Conservation (phyloP, 257 asterid species). For the Cruciata laevipes region DNA sequence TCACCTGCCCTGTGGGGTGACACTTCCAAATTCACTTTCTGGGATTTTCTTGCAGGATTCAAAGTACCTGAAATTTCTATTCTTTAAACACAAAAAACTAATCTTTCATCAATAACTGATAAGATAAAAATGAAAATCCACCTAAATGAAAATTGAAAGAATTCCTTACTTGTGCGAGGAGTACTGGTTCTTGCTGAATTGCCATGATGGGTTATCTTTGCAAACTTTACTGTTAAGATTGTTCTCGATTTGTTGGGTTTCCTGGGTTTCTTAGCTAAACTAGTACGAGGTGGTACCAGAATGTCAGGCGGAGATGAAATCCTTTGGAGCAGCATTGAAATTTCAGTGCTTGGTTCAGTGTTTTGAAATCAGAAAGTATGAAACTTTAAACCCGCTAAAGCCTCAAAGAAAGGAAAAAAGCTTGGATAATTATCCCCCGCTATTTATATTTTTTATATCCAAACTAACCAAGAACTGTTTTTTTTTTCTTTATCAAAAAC, state of each 20-base stretch:
- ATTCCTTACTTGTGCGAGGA: conserved; percentile 18
- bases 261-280: conserved; percentile 16
- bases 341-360: not conserved
- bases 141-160: not conserved
- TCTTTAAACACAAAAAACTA: not conserved
- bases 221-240: conserved; percentile 19
- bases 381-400: not conserved
- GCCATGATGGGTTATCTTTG: conserved; percentile 18
- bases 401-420: too few species aligned
- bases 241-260: conserved; percentile 19
- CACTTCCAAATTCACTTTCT: conserved; percentile 58
- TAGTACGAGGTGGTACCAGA: conserved; percentile 15
- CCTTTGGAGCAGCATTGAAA: conserved; percentile 15
- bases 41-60: conserved; percentile 27
- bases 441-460: too few species aligned
- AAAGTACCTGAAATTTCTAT: conserved; percentile 30
- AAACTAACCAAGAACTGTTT: too few species aligned
- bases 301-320: conserved; percentile 19
- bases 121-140: not conserved
- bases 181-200: conserved; percentile 22
- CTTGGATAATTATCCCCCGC: not conserved
- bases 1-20: conserved; percentile 98
- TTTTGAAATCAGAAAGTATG: not conserved
- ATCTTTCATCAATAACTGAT: not conserved
- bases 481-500: too few species aligned